A percentile compares a stretch with the other conserved stretches of the same genome.
These are phyloP conservation scores for Vinca major DNA, from an alignment of 305 asterid genomes.

Conservation along the genomic window DNA sequence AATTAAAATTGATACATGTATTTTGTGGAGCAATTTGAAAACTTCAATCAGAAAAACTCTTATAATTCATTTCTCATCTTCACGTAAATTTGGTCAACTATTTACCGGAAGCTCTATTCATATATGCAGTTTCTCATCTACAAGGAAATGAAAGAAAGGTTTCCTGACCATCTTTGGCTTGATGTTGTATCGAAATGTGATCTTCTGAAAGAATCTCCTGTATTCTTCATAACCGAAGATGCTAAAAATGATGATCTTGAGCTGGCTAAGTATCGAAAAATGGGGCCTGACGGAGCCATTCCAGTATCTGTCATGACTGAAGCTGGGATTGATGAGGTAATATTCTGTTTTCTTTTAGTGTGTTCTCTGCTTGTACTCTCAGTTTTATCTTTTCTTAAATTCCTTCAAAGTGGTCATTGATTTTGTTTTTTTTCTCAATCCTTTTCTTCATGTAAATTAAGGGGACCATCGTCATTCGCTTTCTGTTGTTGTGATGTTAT, in stretches of 20 bases:
- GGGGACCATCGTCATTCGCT: conserved; percentile 4
- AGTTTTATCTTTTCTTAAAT: background rate
- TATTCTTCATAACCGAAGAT: conserved; percentile 57
- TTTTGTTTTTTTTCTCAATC: background rate
- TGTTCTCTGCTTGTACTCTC: background rate
- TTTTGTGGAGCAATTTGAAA: background rate
- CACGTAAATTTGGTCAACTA: conserved; percentile 1
- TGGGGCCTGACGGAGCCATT: conserved; percentile 81
- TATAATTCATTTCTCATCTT: background rate
- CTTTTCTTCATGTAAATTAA: background rate
- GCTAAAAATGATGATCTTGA: conserved; percentile 41
- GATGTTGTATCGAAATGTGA: conserved; percentile 90
- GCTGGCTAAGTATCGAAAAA: conserved; percentile 59
- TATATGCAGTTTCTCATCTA: conserved; percentile 59
- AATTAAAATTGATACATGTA: background rate
- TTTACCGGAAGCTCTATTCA: conserved; percentile 3
- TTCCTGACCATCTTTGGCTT: conserved; percentile 77
- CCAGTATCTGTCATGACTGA: conserved; percentile 63
- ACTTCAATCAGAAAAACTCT: background rate
- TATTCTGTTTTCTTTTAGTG: conserved; percentile 4
- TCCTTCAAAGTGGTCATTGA: background rate
- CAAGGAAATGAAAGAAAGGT: conserved; percentile 81
- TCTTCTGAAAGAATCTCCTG: conserved; percentile 60
- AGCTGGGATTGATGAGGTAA: conserved; percentile 63
- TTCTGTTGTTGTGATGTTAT: conserved; percentile 10